These are phyloP conservation scores for Talaromyces wortmannii DNA, from an alignment of 495 filamentous ascomycete genomes.

Conservation along the genomic window DNA sequence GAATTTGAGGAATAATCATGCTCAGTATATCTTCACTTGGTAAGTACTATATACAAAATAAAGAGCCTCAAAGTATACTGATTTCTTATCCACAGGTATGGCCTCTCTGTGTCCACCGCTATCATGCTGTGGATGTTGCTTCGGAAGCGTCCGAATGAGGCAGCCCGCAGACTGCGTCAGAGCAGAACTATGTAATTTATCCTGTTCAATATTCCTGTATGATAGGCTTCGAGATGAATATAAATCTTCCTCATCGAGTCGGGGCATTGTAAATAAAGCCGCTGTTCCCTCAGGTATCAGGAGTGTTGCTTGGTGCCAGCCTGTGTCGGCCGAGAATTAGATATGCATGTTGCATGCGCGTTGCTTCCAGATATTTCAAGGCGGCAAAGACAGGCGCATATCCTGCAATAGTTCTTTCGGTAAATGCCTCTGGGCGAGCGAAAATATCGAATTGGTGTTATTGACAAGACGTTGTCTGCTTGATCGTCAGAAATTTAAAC, in stretches of 20 bases:
- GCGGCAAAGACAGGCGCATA: constrained; percentile 63
- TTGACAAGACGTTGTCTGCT: constrained; percentile 72
- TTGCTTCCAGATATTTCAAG: constrained; percentile 20
- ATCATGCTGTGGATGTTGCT: constrained; percentile 95
- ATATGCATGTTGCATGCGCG: neutral
- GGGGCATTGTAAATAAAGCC: too few relatives aligned
- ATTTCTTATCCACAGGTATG: constrained; percentile 58
- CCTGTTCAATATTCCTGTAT: neutral
- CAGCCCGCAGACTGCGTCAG: constrained; percentile 66
- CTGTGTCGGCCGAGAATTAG: too few relatives aligned
- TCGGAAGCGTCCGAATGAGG: constrained; percentile 70
- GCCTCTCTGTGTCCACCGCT: constrained; percentile 75
- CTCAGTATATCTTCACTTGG: constrained; percentile 99
- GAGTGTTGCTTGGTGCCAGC: too few relatives aligned
- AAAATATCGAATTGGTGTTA: constrained; percentile 67
- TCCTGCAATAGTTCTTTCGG: constrained; percentile 78
- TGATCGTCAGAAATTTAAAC: constrained; percentile 19
- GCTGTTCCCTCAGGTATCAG: too few relatives aligned
- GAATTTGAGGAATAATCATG: constrained; percentile 90
- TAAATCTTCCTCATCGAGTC: too few relatives aligned
- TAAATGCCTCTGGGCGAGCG: constrained; percentile 73
- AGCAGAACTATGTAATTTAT: constrained; percentile 68
- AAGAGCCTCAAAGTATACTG: neutral
- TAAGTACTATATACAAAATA: constrained; percentile 33
- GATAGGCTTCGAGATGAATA: neutral